Conservation (phyloP, 2,329 filamentous ascomycete species). For the Hymenoscyphus fructigenus region DNA sequence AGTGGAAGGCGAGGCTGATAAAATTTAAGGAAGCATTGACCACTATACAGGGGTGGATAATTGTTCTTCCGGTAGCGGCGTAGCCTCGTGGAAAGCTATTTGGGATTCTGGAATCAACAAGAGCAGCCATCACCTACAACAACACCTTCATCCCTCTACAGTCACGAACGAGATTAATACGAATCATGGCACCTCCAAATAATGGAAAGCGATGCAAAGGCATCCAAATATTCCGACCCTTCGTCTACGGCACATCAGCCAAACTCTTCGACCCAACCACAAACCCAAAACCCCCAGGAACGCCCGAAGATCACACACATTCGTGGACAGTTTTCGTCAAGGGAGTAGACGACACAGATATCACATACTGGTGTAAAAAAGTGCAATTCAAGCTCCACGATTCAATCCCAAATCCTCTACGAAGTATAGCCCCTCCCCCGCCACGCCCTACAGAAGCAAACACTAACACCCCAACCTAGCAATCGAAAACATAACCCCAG, state of each 20-base stretch:
- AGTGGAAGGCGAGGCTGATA: not conserved
- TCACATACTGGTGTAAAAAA: slow-evolving; percentile 93
- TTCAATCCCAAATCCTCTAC: slow-evolving; percentile 87
- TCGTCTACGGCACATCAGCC: slow-evolving; percentile 78
- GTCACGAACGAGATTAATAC: not conserved
- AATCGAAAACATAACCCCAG: slow-evolving; percentile 64
- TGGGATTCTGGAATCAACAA: not conserved
- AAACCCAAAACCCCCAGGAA: slow-evolving; percentile 72
- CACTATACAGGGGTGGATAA: not conserved
- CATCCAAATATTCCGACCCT: slow-evolving; percentile 61
- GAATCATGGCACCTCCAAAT: slow-evolving; percentile 58
- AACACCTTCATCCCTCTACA: not conserved
- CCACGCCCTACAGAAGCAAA: not conserved
- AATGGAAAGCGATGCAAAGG: slow-evolving; percentile 63
- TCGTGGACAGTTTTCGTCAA: slow-evolving; percentile 95
- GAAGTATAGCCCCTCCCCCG: slow-evolving; percentile 52
- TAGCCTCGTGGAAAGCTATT: slow-evolving; percentile 4
- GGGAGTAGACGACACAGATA: slow-evolving; percentile 83
- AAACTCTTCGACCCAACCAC: slow-evolving; percentile 73
- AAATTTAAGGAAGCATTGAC: slow-evolving; percentile 9
- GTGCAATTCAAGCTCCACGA: slow-evolving; percentile 99
- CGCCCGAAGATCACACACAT: slow-evolving; percentile 91
- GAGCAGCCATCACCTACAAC: not conserved
- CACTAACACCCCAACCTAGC: slow-evolving; percentile 41
- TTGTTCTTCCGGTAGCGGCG: not conserved